A percentile compares a stretch with the other conserved stretches of the same genome.
Evolutionary conservation across 257 asterid species (phyloP).

Genomic region (Nemophila menziesii): DNA sequence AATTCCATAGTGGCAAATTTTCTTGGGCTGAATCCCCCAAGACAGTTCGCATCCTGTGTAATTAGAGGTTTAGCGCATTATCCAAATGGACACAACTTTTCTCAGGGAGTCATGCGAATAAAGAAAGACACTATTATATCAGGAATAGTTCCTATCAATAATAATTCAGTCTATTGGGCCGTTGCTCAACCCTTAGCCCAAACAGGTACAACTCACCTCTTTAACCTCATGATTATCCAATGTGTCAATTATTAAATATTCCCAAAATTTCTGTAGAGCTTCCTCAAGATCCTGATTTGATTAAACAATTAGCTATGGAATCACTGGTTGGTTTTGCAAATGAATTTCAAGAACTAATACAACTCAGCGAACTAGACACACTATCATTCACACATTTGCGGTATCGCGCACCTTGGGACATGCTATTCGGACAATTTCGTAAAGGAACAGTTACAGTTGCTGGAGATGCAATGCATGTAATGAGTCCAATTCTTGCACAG

Average conservation of each 20-base stretch:
- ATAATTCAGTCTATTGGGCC: conserved; percentile 25
- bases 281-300: conserved; percentile 17
- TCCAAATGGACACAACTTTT: conserved; percentile 19
- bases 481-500: conserved; percentile 36
- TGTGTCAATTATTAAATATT: background rate
- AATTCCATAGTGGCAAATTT: conserved; percentile 21
- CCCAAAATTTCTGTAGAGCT: conserved; percentile 13
- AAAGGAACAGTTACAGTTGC: conserved; percentile 22
- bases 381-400: conserved; percentile 22
- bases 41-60: conserved; percentile 6
- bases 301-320: conserved; percentile 14
- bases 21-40: conserved; percentile 21
- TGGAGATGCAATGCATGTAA: conserved; percentile 40
- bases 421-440: conserved; percentile 15
- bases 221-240: no score
- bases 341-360: conserved; percentile 19
- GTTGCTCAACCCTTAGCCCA: conserved; percentile 8
- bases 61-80: conserved; percentile 26
- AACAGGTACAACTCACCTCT: conserved; percentile 6
- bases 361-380: conserved; percentile 15
- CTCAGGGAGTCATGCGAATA: conserved; percentile 16
- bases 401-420: conserved; percentile 33
- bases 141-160: conserved; percentile 23
- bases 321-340: conserved; percentile 14
- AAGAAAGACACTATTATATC: conserved; percentile 11